Evolutionary conservation across 2,329 filamentous ascomycete genomes (phyloP), one percentile per base, ranked within the genome.

Genomic region (Ceratocystis destructans): DNA sequence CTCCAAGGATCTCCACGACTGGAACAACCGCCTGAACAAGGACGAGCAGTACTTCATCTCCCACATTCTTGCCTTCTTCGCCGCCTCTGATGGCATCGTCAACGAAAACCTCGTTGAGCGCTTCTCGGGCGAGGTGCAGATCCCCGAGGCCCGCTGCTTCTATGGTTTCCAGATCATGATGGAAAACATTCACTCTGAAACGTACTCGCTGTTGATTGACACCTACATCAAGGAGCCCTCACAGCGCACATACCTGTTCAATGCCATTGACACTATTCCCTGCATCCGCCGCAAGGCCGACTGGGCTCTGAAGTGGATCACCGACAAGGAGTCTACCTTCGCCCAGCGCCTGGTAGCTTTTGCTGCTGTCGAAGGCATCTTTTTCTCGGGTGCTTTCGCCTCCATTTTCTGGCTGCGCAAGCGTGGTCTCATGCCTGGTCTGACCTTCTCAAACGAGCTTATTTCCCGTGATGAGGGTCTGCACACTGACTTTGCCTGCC

Each of bases 161-260:
- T 99, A 99, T 78, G 94, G 94, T 70, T 99, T 99, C 85, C 94
- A 99, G 82, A 97, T 97, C 81, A 99, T 99, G 94, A 97, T 99
- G 90, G 94, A 99, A 83, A 99, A 99, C 81, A 96, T 99, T 74
- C 94, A 99, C 84, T 96, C 94, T 17, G 94, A 99, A 82, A 99
- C 94, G 65, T 99, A 99, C 84, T 97, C 93, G 22, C 87, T 99
- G 45, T 87, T 99, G 75, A 99, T 99, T 76, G 94, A 99, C 77
- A 96, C 93, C 69, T 99, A 99, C 79, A 96, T 99, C 80, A 96
- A 95, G 83, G 94, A 99, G 81, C 89, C 90, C 69, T 88, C 89
- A 75, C 93, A 99, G 81, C 87, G 90, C 72, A 88, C 84, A 69
- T 92, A 97, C 76, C 87, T 99, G 67, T 97, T 99, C 81, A 96